Evolutionary conservation across 768 basidiomycete genomes (phyloP), one percentile per base, ranked within the genome.

Genomic region (Suillus subaureus): DNA sequence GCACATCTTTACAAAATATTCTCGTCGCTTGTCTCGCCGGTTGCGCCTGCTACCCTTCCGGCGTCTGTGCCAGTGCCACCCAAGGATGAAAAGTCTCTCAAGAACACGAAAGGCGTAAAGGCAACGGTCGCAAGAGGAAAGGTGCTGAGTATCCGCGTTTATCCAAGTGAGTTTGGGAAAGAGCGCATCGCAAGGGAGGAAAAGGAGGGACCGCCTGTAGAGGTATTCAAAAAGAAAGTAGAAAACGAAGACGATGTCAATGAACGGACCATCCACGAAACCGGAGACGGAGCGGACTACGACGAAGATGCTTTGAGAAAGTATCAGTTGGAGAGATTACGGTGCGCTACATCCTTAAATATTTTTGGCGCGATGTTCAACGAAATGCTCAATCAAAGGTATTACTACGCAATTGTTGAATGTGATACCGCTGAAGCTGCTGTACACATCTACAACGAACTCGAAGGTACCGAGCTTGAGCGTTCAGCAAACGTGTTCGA

Each of bases 401-500:
- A 98, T 75, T 97, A 93, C 74, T 99, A 98, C 78, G 97, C 97
- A 16, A 85, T 99, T 62, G 89, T 94, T 2, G 92, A 93, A 61
- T 99, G 94, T 78, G 92, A 96, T 71, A 84, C 90, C 1, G 81
- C 86, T 12, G 84, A 88, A 40, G 84, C 95, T 5, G 94, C 96
- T 11, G 81, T 85, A 2, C 89, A 95, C 73, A 87, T 96, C 37
- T 92, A 91, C 73, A 78, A 83, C 39, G 96, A 99, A 74, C 84
- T 98, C 31, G 93, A 98, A 69, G 96, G 95, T 18, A 93, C 97
- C 2, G 97, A 99, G 75, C 85, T 99, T 18, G 97, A 99, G 76
- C 89, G 95, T 37, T 97, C 97, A 1, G 97, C 97, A 4, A 99
- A 99, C 74, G 85, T 98, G 8, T 91, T 99, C 66, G 93, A 99